A percentile compares a stretch with the other conserved stretches of the same genome.
These are phyloP conservation scores for Lachnellula occidentalis DNA, from an alignment of 2,329 filamentous ascomycete species.

Conservation along the genomic window DNA sequence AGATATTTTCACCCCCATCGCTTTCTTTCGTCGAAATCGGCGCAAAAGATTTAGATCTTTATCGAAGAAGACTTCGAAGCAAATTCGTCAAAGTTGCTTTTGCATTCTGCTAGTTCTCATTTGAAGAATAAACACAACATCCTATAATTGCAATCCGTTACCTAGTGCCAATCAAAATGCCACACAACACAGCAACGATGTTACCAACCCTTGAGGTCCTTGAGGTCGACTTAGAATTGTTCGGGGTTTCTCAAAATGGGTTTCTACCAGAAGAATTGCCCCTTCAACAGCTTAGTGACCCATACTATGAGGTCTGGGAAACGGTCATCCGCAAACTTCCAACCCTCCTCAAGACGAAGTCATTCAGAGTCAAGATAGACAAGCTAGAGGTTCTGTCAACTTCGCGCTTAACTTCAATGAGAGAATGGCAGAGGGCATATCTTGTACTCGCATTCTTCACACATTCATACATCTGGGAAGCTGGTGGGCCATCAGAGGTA, in stretches of 20 bases:
- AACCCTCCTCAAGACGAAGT: conserved; percentile 55
- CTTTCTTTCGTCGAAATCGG: too few species aligned
- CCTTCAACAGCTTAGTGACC: conserved; percentile 55
- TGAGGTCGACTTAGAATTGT: conserved; percentile 22
- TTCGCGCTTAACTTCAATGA: conserved; percentile 53
- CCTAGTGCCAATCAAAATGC: background rate
- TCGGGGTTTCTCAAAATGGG: conserved; percentile 44
- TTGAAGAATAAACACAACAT: too few species aligned
- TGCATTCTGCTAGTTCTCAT: too few species aligned
- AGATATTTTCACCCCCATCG: too few species aligned
- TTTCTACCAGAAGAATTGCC: conserved; percentile 74
- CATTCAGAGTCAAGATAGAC: conserved; percentile 58
- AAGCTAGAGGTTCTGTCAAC: conserved; percentile 66
- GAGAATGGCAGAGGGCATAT: conserved; percentile 80
- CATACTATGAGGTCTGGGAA: conserved; percentile 81
- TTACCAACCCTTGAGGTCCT: conserved; percentile 23
- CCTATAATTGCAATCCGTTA: too few species aligned
- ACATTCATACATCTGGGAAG: conserved; percentile 88
- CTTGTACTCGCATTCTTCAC: conserved; percentile 71
- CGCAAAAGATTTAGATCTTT: too few species aligned
- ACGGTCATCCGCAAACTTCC: conserved; percentile 62
- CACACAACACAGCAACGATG: conserved; percentile 15
- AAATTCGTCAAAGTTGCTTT: too few species aligned
- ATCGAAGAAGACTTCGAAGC: too few species aligned
- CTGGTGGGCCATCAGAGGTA: conserved; percentile 67